Evolutionary conservation across 108 stramenopile genomes (phyloP), one percentile per base, ranked within the genome.

Genomic region (Aurantiochytrium sp.): DNA sequence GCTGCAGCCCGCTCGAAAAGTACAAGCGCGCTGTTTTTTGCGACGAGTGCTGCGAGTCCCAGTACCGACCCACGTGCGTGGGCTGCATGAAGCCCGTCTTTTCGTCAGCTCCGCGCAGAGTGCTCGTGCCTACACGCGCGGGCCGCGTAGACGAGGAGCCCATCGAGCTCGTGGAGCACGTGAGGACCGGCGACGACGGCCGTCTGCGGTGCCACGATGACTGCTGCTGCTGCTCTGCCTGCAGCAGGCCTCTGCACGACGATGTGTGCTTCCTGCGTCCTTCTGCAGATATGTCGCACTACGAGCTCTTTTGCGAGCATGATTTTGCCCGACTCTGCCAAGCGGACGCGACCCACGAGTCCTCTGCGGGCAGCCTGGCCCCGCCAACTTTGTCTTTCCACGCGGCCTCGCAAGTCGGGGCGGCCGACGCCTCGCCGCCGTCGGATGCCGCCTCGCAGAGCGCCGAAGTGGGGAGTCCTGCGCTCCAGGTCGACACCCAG

Each of bases 61-160:
- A 41, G 39, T 41, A 48, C 19, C 73, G 73, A 12, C 73, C 73
- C 10, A 39, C 73, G 6, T 81, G 73, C 30, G 45, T 48, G 12
- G 73, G 8, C 0, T 81, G 73, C 45, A 81, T 48, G 73, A 6
- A 48, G n/a, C 39, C 73, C 6, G 45, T 81, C 27, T 1, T n/a
- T 12, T 41, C 73, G 6, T 81, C 73, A 6, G 36, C n/a, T 6
- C 6, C 21, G 6, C 73, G 73, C 27, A 48, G 30, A 17, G 73
- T 81, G n/a, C 42, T 81, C 45, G 39, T 81, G 15, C 73, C 73
- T 17, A 81, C 73, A 17, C 73, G 73, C 39, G 73, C n/a, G 12
- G 39, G 27, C 12, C 73, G 73, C 24, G 12, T 81, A 6, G 73
- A 81, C 27, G 39, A 48, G 6, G 73, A 81, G 6, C 42, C 39